These are phyloP conservation scores for Exophiala dermatitidis DNA, from an alignment of 2,329 filamentous ascomycete species.

Conservation along the genomic window DNA sequence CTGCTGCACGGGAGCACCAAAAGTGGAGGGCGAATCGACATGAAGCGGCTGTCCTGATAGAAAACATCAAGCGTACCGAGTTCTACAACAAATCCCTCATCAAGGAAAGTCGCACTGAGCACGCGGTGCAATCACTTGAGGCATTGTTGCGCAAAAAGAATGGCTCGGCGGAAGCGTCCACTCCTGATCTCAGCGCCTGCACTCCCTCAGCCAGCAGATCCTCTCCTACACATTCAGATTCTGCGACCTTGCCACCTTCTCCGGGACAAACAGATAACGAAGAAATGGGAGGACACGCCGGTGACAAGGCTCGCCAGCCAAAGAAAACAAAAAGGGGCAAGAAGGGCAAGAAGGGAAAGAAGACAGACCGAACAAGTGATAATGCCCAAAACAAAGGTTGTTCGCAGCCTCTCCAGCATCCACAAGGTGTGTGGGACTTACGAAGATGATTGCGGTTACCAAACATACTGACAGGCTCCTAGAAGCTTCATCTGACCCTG, in stretches of 20 bases:
- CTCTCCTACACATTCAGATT: neutral
- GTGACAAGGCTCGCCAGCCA: neutral
- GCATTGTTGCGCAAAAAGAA: neutral
- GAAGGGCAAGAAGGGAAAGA: neutral
- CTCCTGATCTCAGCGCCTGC: neutral
- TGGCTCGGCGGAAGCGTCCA: neutral
- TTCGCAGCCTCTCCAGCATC: neutral
- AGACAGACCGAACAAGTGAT: neutral
- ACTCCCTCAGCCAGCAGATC: neutral
- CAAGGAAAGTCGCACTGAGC: neutral
- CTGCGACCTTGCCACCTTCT: neutral
- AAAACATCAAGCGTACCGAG: neutral
- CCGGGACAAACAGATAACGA: neutral
- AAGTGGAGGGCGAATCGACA: neutral
- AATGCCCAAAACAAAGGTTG: neutral
- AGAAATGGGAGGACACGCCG: neutral
- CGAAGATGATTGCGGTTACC: neutral
- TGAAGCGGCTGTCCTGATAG: neutral
- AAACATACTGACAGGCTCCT: neutral
- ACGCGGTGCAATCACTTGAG: neutral
- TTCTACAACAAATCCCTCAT: constrained; percentile 1
- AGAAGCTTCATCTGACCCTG: neutral
- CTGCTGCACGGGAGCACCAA: neutral
- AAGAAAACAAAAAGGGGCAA: neutral
- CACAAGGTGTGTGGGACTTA: neutral